Evolutionary conservation across 768 basidiomycete genomes (phyloP).

Genomic region (Lanmaoa rubissima): DNA sequence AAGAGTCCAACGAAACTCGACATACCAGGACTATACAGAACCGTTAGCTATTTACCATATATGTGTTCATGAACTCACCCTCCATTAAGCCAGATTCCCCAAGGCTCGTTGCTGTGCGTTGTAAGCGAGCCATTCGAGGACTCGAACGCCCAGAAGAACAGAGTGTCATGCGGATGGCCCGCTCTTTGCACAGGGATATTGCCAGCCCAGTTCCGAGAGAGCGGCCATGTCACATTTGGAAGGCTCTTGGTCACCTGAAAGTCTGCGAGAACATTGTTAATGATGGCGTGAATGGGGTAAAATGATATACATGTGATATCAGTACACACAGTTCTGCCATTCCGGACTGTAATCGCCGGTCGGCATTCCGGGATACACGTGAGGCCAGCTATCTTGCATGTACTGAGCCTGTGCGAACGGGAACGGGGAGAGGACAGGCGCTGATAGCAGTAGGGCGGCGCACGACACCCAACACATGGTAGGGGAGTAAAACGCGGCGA

Average conservation of each 20-base stretch:
- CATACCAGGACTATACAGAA: slow-evolving; percentile 51
- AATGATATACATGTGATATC: background rate
- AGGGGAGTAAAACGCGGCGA: background rate
- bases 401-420: background rate
- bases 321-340: slow-evolving; percentile 58
- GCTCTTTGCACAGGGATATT: slow-evolving; percentile 59
- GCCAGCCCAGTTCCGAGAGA: slow-evolving; percentile 55
- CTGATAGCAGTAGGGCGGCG: background rate
- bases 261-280: slow-evolving; percentile 43
- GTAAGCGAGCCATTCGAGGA: slow-evolving; percentile 56
- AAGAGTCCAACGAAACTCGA: slow-evolving; percentile 63
- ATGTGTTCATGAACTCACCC: slow-evolving; percentile 40
- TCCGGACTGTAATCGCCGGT: slow-evolving; percentile 48
- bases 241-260: slow-evolving; percentile 55
- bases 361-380: slow-evolving; percentile 43
- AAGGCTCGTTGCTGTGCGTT: slow-evolving; percentile 44
- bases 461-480: background rate
- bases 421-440: background rate
- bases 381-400: slow-evolving; percentile 30
- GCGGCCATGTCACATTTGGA: slow-evolving; percentile 56
- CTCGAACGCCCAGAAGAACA: slow-evolving; percentile 67
- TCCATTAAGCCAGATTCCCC: slow-evolving; percentile 74
- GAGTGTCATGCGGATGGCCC: slow-evolving; percentile 59
- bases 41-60: background rate
- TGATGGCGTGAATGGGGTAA: background rate